phyloP scores from a whole-genome alignment of 495 filamentous ascomycete genomes.

The Hypoxylon cercidicola region DNA sequence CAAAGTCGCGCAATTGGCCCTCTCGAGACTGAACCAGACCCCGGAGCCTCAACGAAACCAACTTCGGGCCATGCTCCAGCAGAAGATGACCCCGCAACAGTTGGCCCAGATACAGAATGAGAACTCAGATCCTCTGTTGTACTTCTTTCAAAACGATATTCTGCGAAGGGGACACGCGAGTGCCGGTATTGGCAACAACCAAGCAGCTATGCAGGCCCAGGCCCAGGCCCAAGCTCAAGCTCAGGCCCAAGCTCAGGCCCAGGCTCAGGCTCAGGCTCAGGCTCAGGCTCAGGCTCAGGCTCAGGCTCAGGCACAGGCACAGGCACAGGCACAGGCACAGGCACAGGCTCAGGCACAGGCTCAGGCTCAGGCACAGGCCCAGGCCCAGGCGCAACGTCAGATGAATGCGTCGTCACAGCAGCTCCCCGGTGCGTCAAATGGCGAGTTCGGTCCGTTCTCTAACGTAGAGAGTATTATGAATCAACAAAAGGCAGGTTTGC shows the following conservation, averaged over 20 bases:
- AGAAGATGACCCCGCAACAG: slow-evolving; percentile 43
- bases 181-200: slow-evolving; percentile 31
- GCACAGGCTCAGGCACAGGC: slow-evolving; percentile 14
- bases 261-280: slow-evolving; percentile 42
- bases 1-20: slow-evolving; percentile 44
- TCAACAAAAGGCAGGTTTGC: slow-evolving; percentile 57
- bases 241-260: slow-evolving; percentile 21
- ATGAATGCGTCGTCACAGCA: slow-evolving; percentile 53
- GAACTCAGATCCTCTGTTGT: slow-evolving; percentile 53
- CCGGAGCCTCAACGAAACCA: slow-evolving; percentile 48
- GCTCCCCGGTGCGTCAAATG: slow-evolving; percentile 43
- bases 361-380: slow-evolving; percentile 39
- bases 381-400: slow-evolving; percentile 40
- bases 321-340: slow-evolving; percentile 27
- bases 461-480: slow-evolving; percentile 62
- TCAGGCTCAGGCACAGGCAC: slow-evolving; percentile 42
- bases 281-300: slow-evolving; percentile 23
- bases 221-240: slow-evolving; percentile 20
- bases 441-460: slow-evolving; percentile 51
- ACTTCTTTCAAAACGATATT: slow-evolving; percentile 55
- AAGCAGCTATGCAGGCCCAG: slow-evolving; percentile 45
- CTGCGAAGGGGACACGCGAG: slow-evolving; percentile 40
- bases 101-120: slow-evolving; percentile 48
- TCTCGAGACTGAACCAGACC: slow-evolving; percentile 35
- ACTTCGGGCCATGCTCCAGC: slow-evolving; percentile 47